These are phyloP conservation scores for Panellus pusillus DNA, from an alignment of 768 basidiomycete genomes.

Conservation along the genomic window DNA sequence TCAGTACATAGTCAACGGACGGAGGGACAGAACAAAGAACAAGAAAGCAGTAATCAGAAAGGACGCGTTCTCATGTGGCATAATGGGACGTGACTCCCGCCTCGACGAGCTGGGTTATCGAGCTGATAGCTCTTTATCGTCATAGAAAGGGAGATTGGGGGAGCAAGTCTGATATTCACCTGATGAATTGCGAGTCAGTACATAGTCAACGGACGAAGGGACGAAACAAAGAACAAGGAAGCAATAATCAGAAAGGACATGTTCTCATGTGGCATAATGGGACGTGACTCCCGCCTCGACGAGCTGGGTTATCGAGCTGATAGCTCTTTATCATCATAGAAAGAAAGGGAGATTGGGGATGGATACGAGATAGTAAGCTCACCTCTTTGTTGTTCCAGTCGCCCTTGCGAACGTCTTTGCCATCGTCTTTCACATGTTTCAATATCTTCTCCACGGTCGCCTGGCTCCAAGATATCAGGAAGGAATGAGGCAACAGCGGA, in stretches of 20 bases:
- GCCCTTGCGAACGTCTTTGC: constrained; percentile 88
- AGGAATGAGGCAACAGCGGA: constrained; percentile 5
- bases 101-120: constrained; percentile 83
- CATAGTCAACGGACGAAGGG: not conserved
- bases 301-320: constrained; percentile 88
- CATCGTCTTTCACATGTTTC: constrained; percentile 74
- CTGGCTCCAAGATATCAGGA: constrained; percentile 34
- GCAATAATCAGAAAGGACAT: constrained; percentile 37
- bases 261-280: constrained; percentile 63
- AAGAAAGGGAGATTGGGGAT: too few relatives aligned
- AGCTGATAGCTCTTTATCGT: constrained; percentile 69
- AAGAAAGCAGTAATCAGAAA: constrained; percentile 27
- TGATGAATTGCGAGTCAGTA: not conserved
- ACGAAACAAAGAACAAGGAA: not conserved
- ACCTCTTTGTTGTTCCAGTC: constrained; percentile 99
- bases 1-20: not conserved
- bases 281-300: constrained; percentile 85
- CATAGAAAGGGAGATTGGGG: constrained; percentile 21
- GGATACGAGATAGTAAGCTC: constrained; percentile 11
- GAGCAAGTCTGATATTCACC: not conserved
- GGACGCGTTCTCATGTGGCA: constrained; percentile 47
- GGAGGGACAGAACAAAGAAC: too few relatives aligned
- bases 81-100: constrained; percentile 66
- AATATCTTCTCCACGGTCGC: constrained; percentile 84
- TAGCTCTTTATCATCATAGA: constrained; percentile 71